These are phyloP conservation scores for Russula vinacea DNA, from an alignment of 768 basidiomycete genomes.

Conservation along the genomic window DNA sequence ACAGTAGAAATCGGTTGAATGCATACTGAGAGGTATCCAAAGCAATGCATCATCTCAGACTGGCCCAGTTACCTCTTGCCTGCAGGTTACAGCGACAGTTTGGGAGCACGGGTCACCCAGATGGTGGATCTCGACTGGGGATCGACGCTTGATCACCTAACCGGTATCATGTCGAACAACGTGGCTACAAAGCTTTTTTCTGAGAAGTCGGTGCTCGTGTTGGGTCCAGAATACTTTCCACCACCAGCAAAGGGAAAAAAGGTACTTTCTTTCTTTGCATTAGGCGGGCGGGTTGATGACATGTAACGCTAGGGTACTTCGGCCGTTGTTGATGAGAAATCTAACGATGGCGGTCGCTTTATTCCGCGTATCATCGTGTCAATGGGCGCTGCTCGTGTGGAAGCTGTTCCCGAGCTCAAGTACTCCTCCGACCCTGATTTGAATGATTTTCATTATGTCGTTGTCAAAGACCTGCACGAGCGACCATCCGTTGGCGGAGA, in stretches of 20 bases:
- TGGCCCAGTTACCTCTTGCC: slow-evolving; percentile 64
- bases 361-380: slow-evolving; percentile 67
- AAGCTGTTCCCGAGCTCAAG: slow-evolving; percentile 53
- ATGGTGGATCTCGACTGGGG: slow-evolving; percentile 51
- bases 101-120: slow-evolving; percentile 46
- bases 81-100: slow-evolving; percentile 45
- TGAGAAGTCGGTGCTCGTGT: slow-evolving; percentile 54
- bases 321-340: slow-evolving; percentile 23
- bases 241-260: slow-evolving; percentile 41
- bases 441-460: slow-evolving; percentile 54
- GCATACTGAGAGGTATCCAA: slow-evolving; percentile 5
- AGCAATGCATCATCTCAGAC: slow-evolving; percentile 36
- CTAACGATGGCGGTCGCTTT: slow-evolving; percentile 41
- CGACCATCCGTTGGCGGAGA: slow-evolving; percentile 31
- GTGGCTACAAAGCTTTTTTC: slow-evolving; percentile 58
- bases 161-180: slow-evolving; percentile 55
- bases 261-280: slow-evolving; percentile 31
- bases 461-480: slow-evolving; percentile 51
- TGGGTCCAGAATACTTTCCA: slow-evolving; percentile 57
- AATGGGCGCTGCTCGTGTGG: slow-evolving; percentile 74
- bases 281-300: slow-evolving; percentile 20
- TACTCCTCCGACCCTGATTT: slow-evolving; percentile 39
- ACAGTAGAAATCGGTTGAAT: not conserved
- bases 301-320: slow-evolving; percentile 11
- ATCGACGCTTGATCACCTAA: slow-evolving; percentile 49